Conservation (phyloP, 495 filamentous ascomycete species). For the Glutinoglossum americanum region DNA sequence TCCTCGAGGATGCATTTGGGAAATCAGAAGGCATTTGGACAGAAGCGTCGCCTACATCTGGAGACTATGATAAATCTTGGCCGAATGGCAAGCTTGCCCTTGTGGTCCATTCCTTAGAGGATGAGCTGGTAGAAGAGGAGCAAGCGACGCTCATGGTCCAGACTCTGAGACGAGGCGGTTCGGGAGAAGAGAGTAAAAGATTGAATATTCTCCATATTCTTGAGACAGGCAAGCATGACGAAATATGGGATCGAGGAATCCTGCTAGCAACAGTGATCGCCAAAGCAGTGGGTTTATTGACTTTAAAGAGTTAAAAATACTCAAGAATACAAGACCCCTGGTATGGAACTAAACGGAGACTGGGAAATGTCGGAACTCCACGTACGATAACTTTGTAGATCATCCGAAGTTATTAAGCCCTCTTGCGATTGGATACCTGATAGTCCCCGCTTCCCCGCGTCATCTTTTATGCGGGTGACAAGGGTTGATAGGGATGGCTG, state of each 20-base stretch:
- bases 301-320: not conserved
- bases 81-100: not conserved
- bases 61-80: not conserved
- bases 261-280: constrained; percentile 23
- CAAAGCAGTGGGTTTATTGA: not conserved
- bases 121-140: constrained; percentile 7
- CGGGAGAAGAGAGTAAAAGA: constrained; percentile 38
- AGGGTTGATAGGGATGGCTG: not conserved
- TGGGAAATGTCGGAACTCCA: not conserved
- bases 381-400: not conserved
- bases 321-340: too few species aligned
- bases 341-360: not conserved
- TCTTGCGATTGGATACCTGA: not conserved
- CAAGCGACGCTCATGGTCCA: constrained; percentile 5
- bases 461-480: not conserved
- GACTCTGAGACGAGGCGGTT: constrained; percentile 13
- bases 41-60: constrained; percentile 26
- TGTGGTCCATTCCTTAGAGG: not conserved
- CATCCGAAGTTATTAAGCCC: not conserved
- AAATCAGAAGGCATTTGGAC: constrained; percentile 28
- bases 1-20: constrained; percentile 44
- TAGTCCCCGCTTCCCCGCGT: not conserved
- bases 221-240: constrained; percentile 39
- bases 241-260: constrained; percentile 30
- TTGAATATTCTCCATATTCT: constrained; percentile 16